A percentile compares a stretch with the other conserved stretches of the same genome.
Evolutionary conservation across 805 yeast genomes (phyloP).

Genomic region (Pichia manshurica): DNA sequence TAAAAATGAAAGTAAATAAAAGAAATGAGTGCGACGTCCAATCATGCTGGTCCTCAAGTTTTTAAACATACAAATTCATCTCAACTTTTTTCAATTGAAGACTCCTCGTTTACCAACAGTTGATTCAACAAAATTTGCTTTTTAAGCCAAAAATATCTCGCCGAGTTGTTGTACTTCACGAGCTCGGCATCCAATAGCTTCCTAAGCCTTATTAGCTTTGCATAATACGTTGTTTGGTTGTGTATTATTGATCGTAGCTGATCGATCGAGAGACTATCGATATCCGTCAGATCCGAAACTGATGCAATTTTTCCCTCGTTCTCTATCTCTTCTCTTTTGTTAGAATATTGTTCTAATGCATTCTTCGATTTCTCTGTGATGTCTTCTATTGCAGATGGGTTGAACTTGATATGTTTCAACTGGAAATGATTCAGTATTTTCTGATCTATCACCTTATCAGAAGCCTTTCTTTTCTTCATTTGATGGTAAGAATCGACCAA

Average conservation of each 20-base stretch:
- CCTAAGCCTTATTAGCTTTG: conserved; percentile 17
- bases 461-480: conserved; percentile 5
- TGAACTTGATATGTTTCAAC: conserved; percentile 15
- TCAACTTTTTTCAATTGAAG: background rate
- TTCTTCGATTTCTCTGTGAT: conserved; percentile 11
- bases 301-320: conserved; percentile 2
- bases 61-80: background rate
- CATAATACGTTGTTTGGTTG: conserved; percentile 21
- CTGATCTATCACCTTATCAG: conserved; percentile 10
- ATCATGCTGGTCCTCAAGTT: no score
- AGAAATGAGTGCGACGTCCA: background rate
- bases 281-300: conserved; percentile 10
- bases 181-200: conserved; percentile 21
- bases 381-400: conserved; percentile 10
- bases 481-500: conserved; percentile 13
- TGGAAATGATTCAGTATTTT: conserved; percentile 11
- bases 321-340: conserved; percentile 3
- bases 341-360: conserved; percentile 10
- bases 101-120: conserved; percentile 8
- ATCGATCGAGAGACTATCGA: conserved; percentile 16
- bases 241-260: conserved; percentile 15
- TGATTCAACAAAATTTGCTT: conserved; percentile 23
- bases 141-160: conserved; percentile 25
- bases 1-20: background rate
- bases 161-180: conserved; percentile 13